Base-by-base conservation (phyloP, 2,329 filamentous ascomycete species). In the Macroventuria anomochaeta region DNA sequence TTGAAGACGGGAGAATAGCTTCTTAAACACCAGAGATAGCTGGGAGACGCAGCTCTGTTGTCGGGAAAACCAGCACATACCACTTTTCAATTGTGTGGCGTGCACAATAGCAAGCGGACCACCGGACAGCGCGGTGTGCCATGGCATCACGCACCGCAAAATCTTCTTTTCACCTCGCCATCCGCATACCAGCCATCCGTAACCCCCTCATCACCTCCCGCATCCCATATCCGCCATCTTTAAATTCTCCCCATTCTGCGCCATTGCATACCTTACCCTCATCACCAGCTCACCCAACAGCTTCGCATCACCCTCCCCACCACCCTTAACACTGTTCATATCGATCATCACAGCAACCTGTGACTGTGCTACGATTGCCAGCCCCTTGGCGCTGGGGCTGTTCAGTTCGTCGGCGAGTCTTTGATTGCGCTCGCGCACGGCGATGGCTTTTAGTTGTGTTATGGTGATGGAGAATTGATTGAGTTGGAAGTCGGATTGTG, bases 401-500 rank as follows among this genome's bases (percentile, higher is more conserved):
- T 54, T 48, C 2, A 67, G 51, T 7, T 63, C 33, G 1, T 52
- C 44, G 3, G 64, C 64, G 2, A 67, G 48, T 23, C 56, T 53
- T 42, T 67, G 64, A 39, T 64, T 65, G 10, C 55, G 40, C 15
- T 58, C 53, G 7, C 64, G 63, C 36, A 65, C 58, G 8, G 49
- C 44, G 46, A 67, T 57, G 15, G 61, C 64, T 10, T 59, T 43
- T 23, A 58, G 43, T 21, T 64, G 61, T n/a, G 59, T 63, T 3
- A 23, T 31, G 1, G 58, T 41, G 3, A 65, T 50, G 18, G 21
- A 29, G 7, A 49, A 18, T 15, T 58, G 55, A 12, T 43, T 36
- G 20, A 50, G 36, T 17, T 53, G 34, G 40, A 63, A 63, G 17
- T 55, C 21, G 23, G 54, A 28, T 34, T 46, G 33, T 57, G 61